Percentiles rank a stretch among this genome's conserved stretches.
phyloP scores from a whole-genome alignment of 2,329 filamentous ascomycete species.

The Colletotrichum eremochloae region DNA sequence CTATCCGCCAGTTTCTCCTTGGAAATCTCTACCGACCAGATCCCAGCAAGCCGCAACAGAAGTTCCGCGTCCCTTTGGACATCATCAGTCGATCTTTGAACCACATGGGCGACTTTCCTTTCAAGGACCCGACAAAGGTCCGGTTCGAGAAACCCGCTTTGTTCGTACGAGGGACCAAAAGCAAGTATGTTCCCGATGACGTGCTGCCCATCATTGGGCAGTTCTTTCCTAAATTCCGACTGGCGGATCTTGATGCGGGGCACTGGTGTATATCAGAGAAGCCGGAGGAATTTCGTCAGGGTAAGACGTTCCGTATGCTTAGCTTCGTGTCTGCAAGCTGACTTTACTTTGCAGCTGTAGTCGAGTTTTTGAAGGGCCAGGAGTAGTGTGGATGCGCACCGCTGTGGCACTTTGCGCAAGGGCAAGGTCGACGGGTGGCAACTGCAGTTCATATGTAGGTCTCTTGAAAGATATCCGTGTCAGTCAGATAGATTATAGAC shows the following conservation, averaged over 20 bases:
- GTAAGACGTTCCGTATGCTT: conserved; percentile 59
- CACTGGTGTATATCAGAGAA: conserved; percentile 95
- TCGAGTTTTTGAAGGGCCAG: conserved; percentile 70
- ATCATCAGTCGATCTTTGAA: conserved; percentile 77
- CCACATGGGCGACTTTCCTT: conserved; percentile 91
- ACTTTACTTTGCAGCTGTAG: conserved; percentile 62
- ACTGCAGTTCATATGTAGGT: too few relatives aligned
- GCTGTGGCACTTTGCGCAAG: not conserved
- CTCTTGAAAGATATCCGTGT: too few relatives aligned
- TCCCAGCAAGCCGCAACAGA: conserved; percentile 64
- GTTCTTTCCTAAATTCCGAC: conserved; percentile 83
- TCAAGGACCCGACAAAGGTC: conserved; percentile 75
- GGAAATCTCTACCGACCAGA: conserved; percentile 79
- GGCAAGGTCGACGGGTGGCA: not conserved
- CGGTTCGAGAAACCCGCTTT: conserved; percentile 84
- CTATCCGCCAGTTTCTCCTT: conserved; percentile 91
- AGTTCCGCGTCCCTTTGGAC: conserved; percentile 84
- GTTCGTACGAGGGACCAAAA: conserved; percentile 83
- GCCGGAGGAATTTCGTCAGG: conserved; percentile 81
- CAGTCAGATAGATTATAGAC: not conserved
- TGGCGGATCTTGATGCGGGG: conserved; percentile 81
- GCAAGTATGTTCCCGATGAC: conserved; percentile 85
- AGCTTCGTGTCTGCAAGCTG: conserved; percentile 6
- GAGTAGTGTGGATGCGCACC: conserved; percentile 54
- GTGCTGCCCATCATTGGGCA: conserved; percentile 81